phyloP scores from a whole-genome alignment of 129 eudicot genomes.

The Tagetes erecta region DNA sequence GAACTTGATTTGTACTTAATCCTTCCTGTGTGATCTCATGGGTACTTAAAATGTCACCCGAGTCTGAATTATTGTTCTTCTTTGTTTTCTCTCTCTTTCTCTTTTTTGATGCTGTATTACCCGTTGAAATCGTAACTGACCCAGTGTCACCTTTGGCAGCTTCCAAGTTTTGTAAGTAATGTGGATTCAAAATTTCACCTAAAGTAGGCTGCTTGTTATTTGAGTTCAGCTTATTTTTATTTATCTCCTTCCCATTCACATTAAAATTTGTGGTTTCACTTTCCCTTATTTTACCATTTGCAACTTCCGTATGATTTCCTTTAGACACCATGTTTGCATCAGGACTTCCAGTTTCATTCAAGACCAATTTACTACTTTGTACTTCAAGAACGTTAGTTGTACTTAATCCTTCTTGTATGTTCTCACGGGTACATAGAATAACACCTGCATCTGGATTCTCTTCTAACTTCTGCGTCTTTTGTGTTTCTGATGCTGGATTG shows the following conservation, averaged over 20 bases:
- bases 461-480: slow-evolving; percentile 21
- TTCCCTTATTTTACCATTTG: background rate
- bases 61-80: slow-evolving; percentile 8
- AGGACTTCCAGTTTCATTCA: background rate
- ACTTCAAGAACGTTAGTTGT: slow-evolving; percentile 1
- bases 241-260: slow-evolving; percentile 3
- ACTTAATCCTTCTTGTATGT: background rate
- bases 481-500: background rate
- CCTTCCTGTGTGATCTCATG: slow-evolving; percentile 1
- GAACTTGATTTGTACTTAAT: background rate
- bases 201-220: background rate
- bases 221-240: slow-evolving; percentile 12
- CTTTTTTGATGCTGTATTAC: slow-evolving; percentile 6
- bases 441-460: slow-evolving; percentile 14
- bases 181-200: slow-evolving; percentile 22
- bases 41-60: slow-evolving; percentile 21
- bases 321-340: slow-evolving; percentile 7
- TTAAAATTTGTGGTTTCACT: slow-evolving; percentile 14
- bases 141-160: background rate
- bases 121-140: background rate
- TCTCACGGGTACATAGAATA: slow-evolving; percentile 1
- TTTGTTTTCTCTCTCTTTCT: slow-evolving; percentile 1
- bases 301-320: slow-evolving; percentile 1
- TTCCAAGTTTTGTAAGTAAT: slow-evolving; percentile 5
- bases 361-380: background rate